phyloP scores from a whole-genome alignment of 495 filamentous ascomycete species.

The Aspergillus steynii region DNA sequence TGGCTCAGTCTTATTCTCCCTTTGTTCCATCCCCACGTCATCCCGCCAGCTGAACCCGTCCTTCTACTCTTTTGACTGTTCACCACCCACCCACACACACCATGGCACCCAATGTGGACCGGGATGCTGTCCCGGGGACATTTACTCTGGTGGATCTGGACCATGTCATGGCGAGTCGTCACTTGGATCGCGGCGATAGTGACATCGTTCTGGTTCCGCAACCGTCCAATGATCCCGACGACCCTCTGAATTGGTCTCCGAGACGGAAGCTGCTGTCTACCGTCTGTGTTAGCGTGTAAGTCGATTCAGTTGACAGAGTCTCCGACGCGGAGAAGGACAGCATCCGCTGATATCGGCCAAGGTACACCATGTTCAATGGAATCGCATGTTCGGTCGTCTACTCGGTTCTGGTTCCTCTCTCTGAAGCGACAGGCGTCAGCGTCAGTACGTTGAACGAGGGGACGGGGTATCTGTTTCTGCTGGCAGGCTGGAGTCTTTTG shows the following conservation, averaged over 20 bases:
- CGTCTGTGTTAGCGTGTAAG: slow-evolving; percentile 46
- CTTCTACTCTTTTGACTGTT: not conserved
- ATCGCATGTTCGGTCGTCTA: slow-evolving; percentile 63
- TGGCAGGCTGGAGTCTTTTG: slow-evolving; percentile 63
- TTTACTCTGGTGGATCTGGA: slow-evolving; percentile 56
- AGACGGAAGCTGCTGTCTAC: slow-evolving; percentile 56
- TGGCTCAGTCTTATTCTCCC: not conserved
- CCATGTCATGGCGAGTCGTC: slow-evolving; percentile 45
- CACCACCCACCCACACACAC: not conserved
- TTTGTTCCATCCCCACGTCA: not conserved
- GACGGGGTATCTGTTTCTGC: slow-evolving; percentile 64
- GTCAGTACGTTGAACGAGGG: slow-evolving; percentile 57
- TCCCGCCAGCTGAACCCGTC: not conserved
- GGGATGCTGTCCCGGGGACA: slow-evolving; percentile 51
- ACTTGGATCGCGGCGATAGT: slow-evolving; percentile 37
- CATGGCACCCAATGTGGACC: slow-evolving; percentile 40
- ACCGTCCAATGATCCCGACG: slow-evolving; percentile 58
- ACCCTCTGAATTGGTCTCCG: slow-evolving; percentile 63
- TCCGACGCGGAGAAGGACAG: not conserved
- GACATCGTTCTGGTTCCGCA: slow-evolving; percentile 62
- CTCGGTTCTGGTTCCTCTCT: slow-evolving; percentile 59
- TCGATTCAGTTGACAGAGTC: not conserved
- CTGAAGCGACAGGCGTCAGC: slow-evolving; percentile 54
- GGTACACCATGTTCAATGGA: slow-evolving; percentile 61
- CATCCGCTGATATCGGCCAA: slow-evolving; percentile 12